Conservation (phyloP, 2,329 filamentous ascomycete genomes). For the Epichloe brachyelytri region DNA sequence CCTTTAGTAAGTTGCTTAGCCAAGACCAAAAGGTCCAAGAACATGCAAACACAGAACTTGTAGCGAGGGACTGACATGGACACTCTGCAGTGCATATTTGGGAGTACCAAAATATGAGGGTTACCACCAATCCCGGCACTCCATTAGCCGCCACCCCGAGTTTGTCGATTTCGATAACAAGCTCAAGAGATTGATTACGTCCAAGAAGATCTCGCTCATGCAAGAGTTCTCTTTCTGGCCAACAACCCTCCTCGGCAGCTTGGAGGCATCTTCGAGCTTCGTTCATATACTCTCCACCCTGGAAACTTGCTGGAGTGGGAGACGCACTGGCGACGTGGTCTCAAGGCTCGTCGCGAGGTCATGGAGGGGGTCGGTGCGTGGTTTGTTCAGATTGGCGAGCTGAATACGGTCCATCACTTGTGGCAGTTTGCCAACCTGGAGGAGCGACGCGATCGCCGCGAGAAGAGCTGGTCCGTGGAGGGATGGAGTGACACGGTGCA, state of each 20-base stretch:
- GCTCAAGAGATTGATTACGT: slow-evolving; percentile 71
- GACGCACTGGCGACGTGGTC: slow-evolving; percentile 88
- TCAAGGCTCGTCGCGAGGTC: slow-evolving; percentile 83
- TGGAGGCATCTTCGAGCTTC: slow-evolving; percentile 87
- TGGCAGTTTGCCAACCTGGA: slow-evolving; percentile 98
- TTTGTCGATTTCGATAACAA: slow-evolving; percentile 74
- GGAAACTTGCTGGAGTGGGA: slow-evolving; percentile 98
- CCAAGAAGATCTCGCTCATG: slow-evolving; percentile 86
- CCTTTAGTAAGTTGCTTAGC: slow-evolving; percentile 57
- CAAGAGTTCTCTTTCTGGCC: slow-evolving; percentile 99
- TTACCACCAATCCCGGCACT: slow-evolving; percentile 83
- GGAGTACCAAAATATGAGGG: slow-evolving; percentile 97
- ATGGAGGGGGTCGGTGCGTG: slow-evolving; percentile 99
- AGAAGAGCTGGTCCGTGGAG: slow-evolving; percentile 90
- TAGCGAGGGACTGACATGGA: background rate
- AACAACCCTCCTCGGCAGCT: slow-evolving; percentile 79
- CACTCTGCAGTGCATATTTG: slow-evolving; percentile 75
- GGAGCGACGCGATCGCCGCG: slow-evolving; percentile 77
- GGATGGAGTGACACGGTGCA: slow-evolving; percentile 97
- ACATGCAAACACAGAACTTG: background rate
- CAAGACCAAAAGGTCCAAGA: background rate
- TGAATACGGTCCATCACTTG: slow-evolving; percentile 95
- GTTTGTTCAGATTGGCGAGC: slow-evolving; percentile 96
- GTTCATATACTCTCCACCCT: slow-evolving; percentile 91
- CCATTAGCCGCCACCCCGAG: slow-evolving; percentile 70